Conservation (phyloP, 768 basidiomycete genomes). For the Leucocoprinus sp. region DNA sequence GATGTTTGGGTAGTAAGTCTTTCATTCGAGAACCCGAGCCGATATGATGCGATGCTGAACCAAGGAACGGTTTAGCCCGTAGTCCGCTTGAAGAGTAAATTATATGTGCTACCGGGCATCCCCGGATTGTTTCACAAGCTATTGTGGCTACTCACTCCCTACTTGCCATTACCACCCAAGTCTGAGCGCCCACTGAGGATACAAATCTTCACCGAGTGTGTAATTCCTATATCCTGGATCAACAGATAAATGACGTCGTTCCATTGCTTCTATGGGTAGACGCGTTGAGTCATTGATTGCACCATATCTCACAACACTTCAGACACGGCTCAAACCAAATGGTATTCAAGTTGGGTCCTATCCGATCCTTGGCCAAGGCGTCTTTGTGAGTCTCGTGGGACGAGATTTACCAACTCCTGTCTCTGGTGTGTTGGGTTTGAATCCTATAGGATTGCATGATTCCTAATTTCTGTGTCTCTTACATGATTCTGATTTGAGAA, state of each 20-base stretch:
- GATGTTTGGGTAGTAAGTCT: slow-evolving; percentile 80
- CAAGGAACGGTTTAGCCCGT: slow-evolving; percentile 55
- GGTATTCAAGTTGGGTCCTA: slow-evolving; percentile 82
- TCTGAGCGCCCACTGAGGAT: slow-evolving; percentile 68
- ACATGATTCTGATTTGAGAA: background rate
- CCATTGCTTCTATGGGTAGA: slow-evolving; percentile 20
- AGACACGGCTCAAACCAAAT: slow-evolving; percentile 61
- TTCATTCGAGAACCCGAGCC: background rate
- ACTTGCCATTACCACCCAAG: slow-evolving; percentile 72
- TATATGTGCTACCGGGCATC: slow-evolving; percentile 90
- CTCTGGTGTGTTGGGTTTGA: no score
- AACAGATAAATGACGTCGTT: no score
- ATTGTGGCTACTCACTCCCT: slow-evolving; percentile 62
- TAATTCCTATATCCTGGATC: background rate
- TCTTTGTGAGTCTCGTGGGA: slow-evolving; percentile 68
- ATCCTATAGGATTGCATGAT: no score
- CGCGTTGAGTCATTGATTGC: slow-evolving; percentile 76
- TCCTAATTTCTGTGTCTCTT: background rate
- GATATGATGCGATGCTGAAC: background rate
- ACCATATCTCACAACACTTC: slow-evolving; percentile 76
- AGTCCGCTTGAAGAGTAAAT: slow-evolving; percentile 73
- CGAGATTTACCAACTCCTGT: slow-evolving; percentile 21
- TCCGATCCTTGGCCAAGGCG: slow-evolving; percentile 53
- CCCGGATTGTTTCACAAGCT: slow-evolving; percentile 79
- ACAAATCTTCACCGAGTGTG: slow-evolving; percentile 77